Base-by-base conservation (phyloP, 768 basidiomycete genomes). In the Lyophyllum atratum region DNA sequence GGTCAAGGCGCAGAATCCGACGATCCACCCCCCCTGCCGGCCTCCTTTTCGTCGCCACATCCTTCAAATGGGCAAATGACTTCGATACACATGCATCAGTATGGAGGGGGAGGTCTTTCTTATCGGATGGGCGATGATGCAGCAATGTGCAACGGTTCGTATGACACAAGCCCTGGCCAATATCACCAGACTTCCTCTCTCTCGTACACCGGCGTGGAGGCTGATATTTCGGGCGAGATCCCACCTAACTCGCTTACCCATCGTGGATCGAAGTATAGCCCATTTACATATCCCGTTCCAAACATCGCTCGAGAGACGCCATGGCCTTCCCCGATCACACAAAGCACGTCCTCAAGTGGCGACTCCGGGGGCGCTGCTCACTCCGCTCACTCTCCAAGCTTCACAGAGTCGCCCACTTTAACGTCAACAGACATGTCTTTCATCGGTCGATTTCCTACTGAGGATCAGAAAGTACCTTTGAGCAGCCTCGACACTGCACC, bases 401-500 rank as follows among this genome's bases (percentile, higher is more conserved):
- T 78, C 61, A 68, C 74, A 56, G 85, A 85, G 66, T 86, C 89
- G 0, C 86, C 87, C 45, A 81, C 81, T 17, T 52, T 77, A 45
- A 76, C 79, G 17, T 70, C 82, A 15, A 64, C 76, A 14, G 71
- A 71, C 28, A 68, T 72, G 64, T 50, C 65, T 9, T 72, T 65
- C 59, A 29, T 68, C 48, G 54, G 62, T 49, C 66, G 74, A 37
- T 70, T 73, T 40, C 60, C 68, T 24, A 66, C 61, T 24, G 86
- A 87, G 40, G 87, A 87, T 52, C 80, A 84, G 63, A 88, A 88
- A 66, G 64, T 79, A 24, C 64, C 78, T 40, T 60, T 85, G 55
- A 79, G 75, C 60, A 76, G 72, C 59, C 68, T 88, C 58, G 81
- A 85, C 59, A 70, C 79, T 22, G 74, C 81, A 11, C 78, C 84